Evolutionary conservation across 352 stramenopile species (phyloP).

Genomic region (Pythium oligandrum): DNA sequence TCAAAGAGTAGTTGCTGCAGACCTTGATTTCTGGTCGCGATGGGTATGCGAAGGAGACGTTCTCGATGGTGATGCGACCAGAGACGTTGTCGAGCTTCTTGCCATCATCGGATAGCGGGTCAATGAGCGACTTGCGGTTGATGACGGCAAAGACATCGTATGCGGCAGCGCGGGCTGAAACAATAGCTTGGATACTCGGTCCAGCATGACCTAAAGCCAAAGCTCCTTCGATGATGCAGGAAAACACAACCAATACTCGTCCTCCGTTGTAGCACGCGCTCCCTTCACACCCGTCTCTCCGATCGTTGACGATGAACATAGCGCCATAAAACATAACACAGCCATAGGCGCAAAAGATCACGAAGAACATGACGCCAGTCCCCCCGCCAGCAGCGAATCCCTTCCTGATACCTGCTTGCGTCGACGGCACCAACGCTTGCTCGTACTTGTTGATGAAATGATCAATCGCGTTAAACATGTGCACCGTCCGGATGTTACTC

Average conservation of each 20-base stretch:
- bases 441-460: constrained; percentile 33
- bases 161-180: constrained; percentile 17
- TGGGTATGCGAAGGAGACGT: too few relatives aligned
- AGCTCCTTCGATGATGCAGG: constrained; percentile 28
- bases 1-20: too few relatives aligned
- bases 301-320: constrained; percentile 23
- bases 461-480: constrained; percentile 34
- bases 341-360: constrained; percentile 39
- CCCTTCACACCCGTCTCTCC: constrained; percentile 10
- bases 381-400: constrained; percentile 22
- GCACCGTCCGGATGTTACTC: constrained; percentile 34
- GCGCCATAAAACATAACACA: constrained; percentile 46
- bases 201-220: constrained; percentile 30
- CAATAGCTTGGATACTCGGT: constrained; percentile 23
- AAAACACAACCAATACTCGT: constrained; percentile 31
- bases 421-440: constrained; percentile 16
- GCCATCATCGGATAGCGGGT: constrained; percentile 14
- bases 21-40: too few relatives aligned
- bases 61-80: too few relatives aligned
- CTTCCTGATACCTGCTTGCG: constrained; percentile 27
- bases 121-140: constrained; percentile 30
- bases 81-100: constrained; percentile 28
- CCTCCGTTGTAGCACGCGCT: constrained; percentile 27
- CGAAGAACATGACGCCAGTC: constrained; percentile 33
- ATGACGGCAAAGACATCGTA: constrained; percentile 34